Base-by-base conservation (phyloP, 192 early-diverging fungal species). In the Chytriomyces confervae region DNA sequence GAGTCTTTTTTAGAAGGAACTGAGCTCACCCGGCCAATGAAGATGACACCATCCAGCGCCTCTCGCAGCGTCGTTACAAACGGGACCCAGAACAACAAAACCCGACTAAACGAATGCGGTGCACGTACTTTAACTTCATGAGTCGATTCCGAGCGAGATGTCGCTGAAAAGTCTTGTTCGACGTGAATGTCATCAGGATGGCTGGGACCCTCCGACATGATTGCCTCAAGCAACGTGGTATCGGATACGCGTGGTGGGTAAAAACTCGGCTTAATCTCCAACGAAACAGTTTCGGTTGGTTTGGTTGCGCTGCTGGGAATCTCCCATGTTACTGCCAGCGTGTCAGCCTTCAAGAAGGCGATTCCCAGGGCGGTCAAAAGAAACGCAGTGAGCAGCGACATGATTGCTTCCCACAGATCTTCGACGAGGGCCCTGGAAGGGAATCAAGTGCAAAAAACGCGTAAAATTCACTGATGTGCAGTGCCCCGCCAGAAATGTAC, bases 61-160 rank as follows among this genome's bases (percentile, higher is more conserved):
- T 97, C 96, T 62, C 96, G 88, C 43, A 94, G 80, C 7, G 96
- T 91, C 9, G 94, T 94, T 44, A 95, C 80, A 69, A 95, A 94
- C 13, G 96, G 95, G 57, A 97, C 86, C 62, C 94, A 82, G 78
- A 96, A 88, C 71, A 97, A 92, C 16, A n/a, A 5, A n/a, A 2
- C 53, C 53, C 53, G 92, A 66, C 85, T 81, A 61, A 90, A 44
- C 92, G 85, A 79, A 27, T 6, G 50, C 69, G 13, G 61, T 29
- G 36, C 64, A 6, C 64, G 29, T 4, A 24, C 27, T 65, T 29
- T 65, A 18, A 24, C 64, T 18, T n/a, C 72, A 50, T 16, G 18
- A 51, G 57, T 65, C 50, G 8, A 36, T 74, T 36, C 45, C 9
- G 43, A 18, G 47, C 43, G 46, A 8, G 50, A 27, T 50, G 51